Evolutionary conservation across 2,329 filamentous ascomycete species (phyloP).

Genomic region (Aspergillus transmontanensis): DNA sequence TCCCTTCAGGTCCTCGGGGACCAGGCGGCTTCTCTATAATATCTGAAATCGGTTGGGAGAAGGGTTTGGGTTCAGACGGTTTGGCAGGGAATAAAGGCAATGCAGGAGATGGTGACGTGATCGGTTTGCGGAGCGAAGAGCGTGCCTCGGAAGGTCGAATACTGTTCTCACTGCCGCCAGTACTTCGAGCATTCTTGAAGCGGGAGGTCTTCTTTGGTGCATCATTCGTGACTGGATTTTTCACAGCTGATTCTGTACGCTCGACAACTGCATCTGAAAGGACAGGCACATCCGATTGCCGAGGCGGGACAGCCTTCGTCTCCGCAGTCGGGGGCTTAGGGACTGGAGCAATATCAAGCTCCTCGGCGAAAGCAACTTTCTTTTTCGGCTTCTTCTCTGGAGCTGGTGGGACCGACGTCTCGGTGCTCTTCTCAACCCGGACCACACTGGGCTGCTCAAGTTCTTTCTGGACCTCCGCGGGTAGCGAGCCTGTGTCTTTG

Average conservation of each 20-base stretch:
- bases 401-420: conserved; percentile 10
- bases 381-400: conserved; percentile 53
- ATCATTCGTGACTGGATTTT: conserved; percentile 20
- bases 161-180: conserved; percentile 16
- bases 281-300: conserved; percentile 32
- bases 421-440: conserved; percentile 27
- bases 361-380: conserved; percentile 77
- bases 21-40: conserved; percentile 20
- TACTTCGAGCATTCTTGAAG: conserved; percentile 44
- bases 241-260: conserved; percentile 30
- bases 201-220: conserved; percentile 46
- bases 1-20: conserved; percentile 48
- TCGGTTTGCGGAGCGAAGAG: conserved; percentile 24
- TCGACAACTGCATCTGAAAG: conserved; percentile 50
- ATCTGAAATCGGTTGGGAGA: conserved; percentile 40
- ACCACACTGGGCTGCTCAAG: conserved; percentile 30
- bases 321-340: conserved; percentile 32
- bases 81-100: conserved; percentile 42
- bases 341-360: conserved; percentile 68
- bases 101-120: conserved; percentile 25
- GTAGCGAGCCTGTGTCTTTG: conserved; percentile 45
- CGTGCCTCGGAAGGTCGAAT: conserved; percentile 24
- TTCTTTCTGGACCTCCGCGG: conserved; percentile 34
- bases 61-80: conserved; percentile 39
- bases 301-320: conserved; percentile 30